Conservation (phyloP, 202 grass and related monocot genomes). For the Hordeum pubiflorum region DNA sequence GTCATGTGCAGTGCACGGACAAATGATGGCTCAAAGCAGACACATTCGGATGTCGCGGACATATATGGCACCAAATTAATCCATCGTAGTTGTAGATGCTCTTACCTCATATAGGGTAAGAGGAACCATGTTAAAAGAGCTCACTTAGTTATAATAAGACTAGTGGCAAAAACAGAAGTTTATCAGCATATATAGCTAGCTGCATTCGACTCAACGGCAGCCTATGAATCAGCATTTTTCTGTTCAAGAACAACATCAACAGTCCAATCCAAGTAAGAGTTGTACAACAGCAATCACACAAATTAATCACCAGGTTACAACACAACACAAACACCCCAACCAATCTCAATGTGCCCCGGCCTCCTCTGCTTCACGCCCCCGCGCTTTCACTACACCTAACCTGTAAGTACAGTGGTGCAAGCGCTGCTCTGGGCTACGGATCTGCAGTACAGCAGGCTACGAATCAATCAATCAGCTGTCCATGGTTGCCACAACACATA, state of each 20-base stretch:
- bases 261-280: neutral
- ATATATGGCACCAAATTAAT: too few relatives aligned
- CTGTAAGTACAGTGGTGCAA: neutral
- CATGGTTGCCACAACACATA: neutral
- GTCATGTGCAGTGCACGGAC: too few relatives aligned
- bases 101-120: too few relatives aligned
- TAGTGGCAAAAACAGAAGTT: too few relatives aligned
- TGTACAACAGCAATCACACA: neutral
- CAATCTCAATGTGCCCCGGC: neutral
- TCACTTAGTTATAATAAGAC: too few relatives aligned
- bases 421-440: neutral
- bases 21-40: too few relatives aligned
- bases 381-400: neutral
- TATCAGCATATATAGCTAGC: too few relatives aligned
- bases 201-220: too few relatives aligned
- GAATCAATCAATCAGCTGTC: neutral
- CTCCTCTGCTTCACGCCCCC: neutral
- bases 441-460: neutral
- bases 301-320: neutral
- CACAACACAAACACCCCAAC: neutral
- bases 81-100: too few relatives aligned
- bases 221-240: too few relatives aligned
- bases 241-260: neutral
- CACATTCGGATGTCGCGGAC: rapidly evolving
- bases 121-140: too few relatives aligned